A percentile compares a stretch with the other conserved stretches of the same genome.
These are phyloP conservation scores for Xylaria sp. DNA, from an alignment of 2,329 filamentous ascomycete genomes.

Conservation along the genomic window DNA sequence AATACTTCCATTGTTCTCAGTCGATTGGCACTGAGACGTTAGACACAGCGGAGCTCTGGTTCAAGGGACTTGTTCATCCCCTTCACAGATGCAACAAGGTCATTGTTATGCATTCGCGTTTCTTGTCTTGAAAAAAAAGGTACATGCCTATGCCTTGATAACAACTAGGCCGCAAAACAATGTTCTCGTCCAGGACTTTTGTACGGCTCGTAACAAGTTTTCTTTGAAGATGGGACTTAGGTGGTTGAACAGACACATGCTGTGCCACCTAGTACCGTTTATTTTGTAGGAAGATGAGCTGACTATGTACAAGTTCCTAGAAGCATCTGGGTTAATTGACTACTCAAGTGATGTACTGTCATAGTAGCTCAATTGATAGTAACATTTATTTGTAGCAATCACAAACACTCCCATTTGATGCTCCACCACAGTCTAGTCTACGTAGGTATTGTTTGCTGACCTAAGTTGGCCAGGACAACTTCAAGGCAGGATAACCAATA, in stretches of 20 bases:
- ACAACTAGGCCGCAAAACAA: neutral
- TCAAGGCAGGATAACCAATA: neutral
- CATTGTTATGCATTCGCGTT: neutral
- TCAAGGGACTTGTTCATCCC: neutral
- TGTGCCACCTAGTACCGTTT: neutral
- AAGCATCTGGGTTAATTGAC: too few relatives aligned
- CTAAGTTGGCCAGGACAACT: neutral
- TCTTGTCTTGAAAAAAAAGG: neutral
- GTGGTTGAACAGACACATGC: neutral
- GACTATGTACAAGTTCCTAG: neutral
- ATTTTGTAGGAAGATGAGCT: neutral
- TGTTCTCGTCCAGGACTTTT: neutral
- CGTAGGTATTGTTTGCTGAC: neutral
- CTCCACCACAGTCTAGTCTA: neutral
- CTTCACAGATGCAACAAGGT: neutral
- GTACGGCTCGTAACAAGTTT: neutral
- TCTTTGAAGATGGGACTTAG: neutral
- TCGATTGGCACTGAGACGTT: neutral
- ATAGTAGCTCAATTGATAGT: too few relatives aligned
- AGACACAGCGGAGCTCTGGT: neutral
- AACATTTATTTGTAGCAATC: neutral
- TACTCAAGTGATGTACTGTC: neutral
- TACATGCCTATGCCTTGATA: neutral
- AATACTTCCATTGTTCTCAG: conserved; percentile 1
- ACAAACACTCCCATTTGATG: neutral